These are phyloP conservation scores for Nicotiana benthamiana DNA, from an alignment of 257 asterid genomes.

Conservation along the genomic window DNA sequence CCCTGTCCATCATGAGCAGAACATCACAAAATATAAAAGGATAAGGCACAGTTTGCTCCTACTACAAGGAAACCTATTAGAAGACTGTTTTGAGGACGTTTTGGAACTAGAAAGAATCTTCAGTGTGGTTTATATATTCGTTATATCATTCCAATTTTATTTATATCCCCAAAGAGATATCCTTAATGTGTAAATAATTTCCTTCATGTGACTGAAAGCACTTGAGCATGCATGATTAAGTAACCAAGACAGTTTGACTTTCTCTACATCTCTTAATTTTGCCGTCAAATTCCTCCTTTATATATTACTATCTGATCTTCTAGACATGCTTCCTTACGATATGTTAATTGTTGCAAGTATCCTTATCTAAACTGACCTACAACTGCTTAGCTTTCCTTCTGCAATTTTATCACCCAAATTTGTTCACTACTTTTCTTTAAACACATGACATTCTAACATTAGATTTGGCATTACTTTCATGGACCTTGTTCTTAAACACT, in stretches of 20 bases:
- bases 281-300: not conserved
- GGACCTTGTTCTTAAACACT: not conserved
- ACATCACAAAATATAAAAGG: not conserved
- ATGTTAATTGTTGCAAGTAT: not conserved
- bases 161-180: not conserved
- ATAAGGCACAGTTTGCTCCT: not conserved
- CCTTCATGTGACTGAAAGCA: not conserved
- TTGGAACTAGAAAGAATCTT: conserved; percentile 1
- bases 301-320: not conserved
- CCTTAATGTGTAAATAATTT: not conserved
- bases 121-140: not conserved
- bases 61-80: not conserved
- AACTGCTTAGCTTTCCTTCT: not conserved
- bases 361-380: not conserved
- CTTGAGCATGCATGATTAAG: not conserved
- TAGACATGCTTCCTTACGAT: not conserved
- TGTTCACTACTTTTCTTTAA: not conserved
- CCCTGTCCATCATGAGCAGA: conserved; percentile 49
- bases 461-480: not conserved
- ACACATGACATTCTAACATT: not conserved
- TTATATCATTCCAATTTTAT: not conserved
- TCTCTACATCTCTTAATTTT: not conserved
- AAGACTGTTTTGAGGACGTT: not conserved
- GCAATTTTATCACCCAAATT: not conserved
- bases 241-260: not conserved